Percentiles rank a stretch among this genome's conserved stretches.
phyloP scores from a whole-genome alignment of 495 filamentous ascomycete species.

The Penicillium odoratum region DNA sequence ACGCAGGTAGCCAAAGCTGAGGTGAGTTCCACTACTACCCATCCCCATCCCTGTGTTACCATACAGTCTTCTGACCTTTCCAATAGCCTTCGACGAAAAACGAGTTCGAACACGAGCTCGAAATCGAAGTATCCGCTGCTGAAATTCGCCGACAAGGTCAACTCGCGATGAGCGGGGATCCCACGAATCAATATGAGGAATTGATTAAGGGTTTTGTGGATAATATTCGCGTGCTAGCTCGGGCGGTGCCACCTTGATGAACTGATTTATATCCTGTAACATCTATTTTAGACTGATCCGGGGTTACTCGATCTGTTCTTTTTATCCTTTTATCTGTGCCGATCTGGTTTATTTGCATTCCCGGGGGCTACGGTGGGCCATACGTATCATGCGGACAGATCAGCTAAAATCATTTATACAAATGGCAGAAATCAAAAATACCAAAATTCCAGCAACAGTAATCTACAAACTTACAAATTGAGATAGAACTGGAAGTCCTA shows the following conservation, averaged over 20 bases:
- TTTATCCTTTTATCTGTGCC: constrained; percentile 9
- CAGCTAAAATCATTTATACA: no score
- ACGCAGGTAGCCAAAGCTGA: constrained; percentile 74
- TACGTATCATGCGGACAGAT: no score
- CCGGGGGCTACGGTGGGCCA: background rate
- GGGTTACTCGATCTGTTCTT: constrained; percentile 7
- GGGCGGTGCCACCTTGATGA: constrained; percentile 43
- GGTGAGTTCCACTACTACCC: constrained; percentile 41
- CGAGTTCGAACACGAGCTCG: constrained; percentile 82
- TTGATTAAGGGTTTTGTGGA: constrained; percentile 81
- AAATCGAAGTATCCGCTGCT: constrained; percentile 73
- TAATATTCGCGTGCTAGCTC: constrained; percentile 72
- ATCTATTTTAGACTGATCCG: constrained; percentile 22
- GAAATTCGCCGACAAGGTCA: constrained; percentile 70
- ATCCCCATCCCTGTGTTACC: constrained; percentile 4
- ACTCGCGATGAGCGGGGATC: constrained; percentile 54
- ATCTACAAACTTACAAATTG: no score
- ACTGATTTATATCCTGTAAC: constrained; percentile 21
- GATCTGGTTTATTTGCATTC: constrained; percentile 15
- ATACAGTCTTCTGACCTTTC: constrained; percentile 20
- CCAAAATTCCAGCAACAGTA: no score
- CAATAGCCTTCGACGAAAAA: constrained; percentile 41
- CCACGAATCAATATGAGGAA: constrained; percentile 65
- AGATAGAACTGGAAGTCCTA: no score
- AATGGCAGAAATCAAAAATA: no score